These are phyloP conservation scores for Ilyonectria mors-panacis DNA, from an alignment of 2,329 filamentous ascomycete species.

Conservation along the genomic window DNA sequence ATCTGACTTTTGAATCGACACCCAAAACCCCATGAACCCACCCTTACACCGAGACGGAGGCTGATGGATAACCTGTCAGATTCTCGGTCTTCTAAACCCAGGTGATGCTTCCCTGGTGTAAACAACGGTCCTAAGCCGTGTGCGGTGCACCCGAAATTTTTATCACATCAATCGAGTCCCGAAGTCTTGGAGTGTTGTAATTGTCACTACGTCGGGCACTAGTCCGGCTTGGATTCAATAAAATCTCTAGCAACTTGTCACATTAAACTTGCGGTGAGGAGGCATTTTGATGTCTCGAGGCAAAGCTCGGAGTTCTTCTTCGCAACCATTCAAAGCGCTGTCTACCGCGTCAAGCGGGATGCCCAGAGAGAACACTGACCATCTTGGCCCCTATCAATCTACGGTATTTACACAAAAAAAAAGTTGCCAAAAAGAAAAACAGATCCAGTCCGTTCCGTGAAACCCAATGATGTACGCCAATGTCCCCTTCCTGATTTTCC, in stretches of 20 bases:
- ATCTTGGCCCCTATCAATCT: conserved; percentile 23
- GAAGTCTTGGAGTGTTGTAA: background rate
- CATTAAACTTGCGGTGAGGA: background rate
- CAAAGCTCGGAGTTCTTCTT: conserved; percentile 13
- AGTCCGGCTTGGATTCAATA: background rate
- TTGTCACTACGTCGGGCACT: background rate
- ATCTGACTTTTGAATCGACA: conserved; percentile 39
- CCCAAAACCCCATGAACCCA: background rate
- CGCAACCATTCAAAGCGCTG: conserved; percentile 22
- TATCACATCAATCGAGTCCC: no score
- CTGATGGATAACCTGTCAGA: conserved; percentile 34
- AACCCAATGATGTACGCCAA: conserved; percentile 34
- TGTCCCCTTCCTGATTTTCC: conserved; percentile 26
- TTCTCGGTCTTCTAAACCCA: conserved; percentile 2
- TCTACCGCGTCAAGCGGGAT: conserved; percentile 32
- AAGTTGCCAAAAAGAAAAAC: conserved; percentile 25
- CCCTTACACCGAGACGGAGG: conserved; percentile 9
- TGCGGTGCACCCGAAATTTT: no score
- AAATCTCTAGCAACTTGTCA: background rate
- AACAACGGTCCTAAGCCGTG: background rate
- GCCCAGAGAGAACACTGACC: conserved; percentile 20
- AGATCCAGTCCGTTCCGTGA: conserved; percentile 39
- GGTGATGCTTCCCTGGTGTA: background rate
- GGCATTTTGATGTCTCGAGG: background rate
- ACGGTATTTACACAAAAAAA: conserved; percentile 31